phyloP scores from a whole-genome alignment of 1,284 basidiomycete genomes.

The Cutaneotrichosporon sp. region DNA sequence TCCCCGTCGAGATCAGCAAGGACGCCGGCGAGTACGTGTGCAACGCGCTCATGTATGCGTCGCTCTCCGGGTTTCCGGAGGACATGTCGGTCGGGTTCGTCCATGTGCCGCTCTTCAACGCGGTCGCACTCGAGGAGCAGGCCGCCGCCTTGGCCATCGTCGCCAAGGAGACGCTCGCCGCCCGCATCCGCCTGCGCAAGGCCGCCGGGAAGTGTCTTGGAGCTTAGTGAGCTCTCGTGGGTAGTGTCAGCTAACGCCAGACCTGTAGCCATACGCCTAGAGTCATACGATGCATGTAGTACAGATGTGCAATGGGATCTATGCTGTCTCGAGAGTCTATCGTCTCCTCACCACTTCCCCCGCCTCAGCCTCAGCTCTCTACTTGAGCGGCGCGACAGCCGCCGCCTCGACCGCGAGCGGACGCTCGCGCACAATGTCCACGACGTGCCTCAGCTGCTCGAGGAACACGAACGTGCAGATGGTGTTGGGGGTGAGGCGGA shows the following conservation, averaged over 20 bases:
- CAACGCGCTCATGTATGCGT: slow-evolving; percentile 23
- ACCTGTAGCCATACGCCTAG: background rate
- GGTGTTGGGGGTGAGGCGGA: slow-evolving; percentile 56
- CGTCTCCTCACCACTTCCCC: too few relatives aligned
- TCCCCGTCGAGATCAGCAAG: slow-evolving; percentile 15
- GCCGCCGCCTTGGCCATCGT: slow-evolving; percentile 19
- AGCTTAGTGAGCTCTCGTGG: background rate
- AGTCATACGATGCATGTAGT: slow-evolving; percentile 9
- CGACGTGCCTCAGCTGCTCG: slow-evolving; percentile 48
- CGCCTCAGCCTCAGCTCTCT: too few relatives aligned
- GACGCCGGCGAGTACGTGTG: slow-evolving; percentile 24
- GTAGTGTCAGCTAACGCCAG: background rate
- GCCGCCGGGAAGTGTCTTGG: background rate
- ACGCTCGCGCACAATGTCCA: slow-evolving; percentile 32
- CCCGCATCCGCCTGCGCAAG: background rate
- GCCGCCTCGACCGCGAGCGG: background rate
- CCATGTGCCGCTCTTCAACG: slow-evolving; percentile 15
- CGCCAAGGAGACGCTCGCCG: slow-evolving; percentile 9
- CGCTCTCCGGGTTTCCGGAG: slow-evolving; percentile 5
- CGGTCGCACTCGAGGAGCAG: slow-evolving; percentile 14
- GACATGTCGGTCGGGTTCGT: slow-evolving; percentile 17
- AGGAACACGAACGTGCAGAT: slow-evolving; percentile 54
- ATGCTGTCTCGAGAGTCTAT: too few relatives aligned
- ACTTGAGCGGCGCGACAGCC: slow-evolving; percentile 10
- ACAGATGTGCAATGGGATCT: slow-evolving; percentile 5